phyloP scores from a whole-genome alignment of 495 filamentous ascomycete species.

The Cudoniella acicularis region DNA sequence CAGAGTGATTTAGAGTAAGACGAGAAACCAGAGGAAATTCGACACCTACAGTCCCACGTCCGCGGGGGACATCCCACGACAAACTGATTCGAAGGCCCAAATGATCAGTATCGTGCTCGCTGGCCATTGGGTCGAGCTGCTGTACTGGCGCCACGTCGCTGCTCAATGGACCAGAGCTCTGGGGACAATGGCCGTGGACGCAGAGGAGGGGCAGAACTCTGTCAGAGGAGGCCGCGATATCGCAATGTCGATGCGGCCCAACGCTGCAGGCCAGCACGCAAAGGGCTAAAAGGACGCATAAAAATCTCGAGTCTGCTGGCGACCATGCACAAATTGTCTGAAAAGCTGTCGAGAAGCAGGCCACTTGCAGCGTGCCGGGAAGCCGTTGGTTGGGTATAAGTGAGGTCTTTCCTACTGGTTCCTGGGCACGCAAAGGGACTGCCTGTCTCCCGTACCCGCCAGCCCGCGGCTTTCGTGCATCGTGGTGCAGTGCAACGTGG shows the following conservation, averaged over 20 bases:
- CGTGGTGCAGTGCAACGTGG: conserved; percentile 20
- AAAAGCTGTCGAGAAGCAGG: conserved; percentile 17
- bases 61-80: conserved; percentile 26
- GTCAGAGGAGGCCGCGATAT: conserved; percentile 25
- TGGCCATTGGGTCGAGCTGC: conserved; percentile 34
- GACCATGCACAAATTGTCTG: conserved; percentile 9
- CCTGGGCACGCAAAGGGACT: conserved; percentile 23
- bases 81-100: conserved; percentile 35
- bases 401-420: conserved; percentile 25
- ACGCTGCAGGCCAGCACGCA: conserved; percentile 31
- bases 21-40: conserved; percentile 19
- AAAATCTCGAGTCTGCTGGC: conserved; percentile 14
- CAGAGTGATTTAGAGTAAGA: conserved; percentile 10
- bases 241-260: conserved; percentile 30
- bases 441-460: conserved; percentile 11
- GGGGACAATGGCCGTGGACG: conserved; percentile 2
- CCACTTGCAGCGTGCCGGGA: conserved; percentile 17
- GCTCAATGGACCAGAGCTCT: conserved; percentile 31
- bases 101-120: conserved; percentile 40
- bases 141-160: conserved; percentile 52
- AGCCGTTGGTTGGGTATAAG: conserved; percentile 22
- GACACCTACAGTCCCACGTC: conserved; percentile 26
- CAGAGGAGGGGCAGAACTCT: conserved; percentile 30
- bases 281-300: conserved; percentile 24
- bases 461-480: conserved; percentile 7